Base-by-base conservation (phyloP, 768 basidiomycete genomes). In the Termitomyces sp. region DNA sequence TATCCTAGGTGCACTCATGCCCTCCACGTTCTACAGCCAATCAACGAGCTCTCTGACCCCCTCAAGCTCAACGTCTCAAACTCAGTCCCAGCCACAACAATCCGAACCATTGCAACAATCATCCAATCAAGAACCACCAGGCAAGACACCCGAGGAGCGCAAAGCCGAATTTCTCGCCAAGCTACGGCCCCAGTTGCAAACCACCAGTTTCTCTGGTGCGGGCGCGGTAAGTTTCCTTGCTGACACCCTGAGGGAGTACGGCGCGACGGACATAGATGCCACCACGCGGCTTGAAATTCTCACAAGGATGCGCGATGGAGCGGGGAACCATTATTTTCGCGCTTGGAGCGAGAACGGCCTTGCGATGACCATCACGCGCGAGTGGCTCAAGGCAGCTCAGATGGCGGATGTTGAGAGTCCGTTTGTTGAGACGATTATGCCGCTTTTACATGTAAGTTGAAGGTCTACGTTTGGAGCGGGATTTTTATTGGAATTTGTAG, bases 281-380 rank as follows among this genome's bases (percentile, higher is more conserved):
- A 58, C 73, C n/a, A 79, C 79, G 20, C 85, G 92, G 5, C 67
- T 88, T 55, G 89, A 93, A 68, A 86, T 93, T 54, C 72, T 94
- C 55, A 87, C 86, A 18, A 87, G 85, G 71, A 88, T 93, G 62
- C 80, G 91, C 61, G 90, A 94, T 69, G 83, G 86, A 49, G 92
- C 92, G 29, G 88, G 85, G 42, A 90, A 92, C 67, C 88, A 90
- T 65, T 94, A 93, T 67, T 92, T 89, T 69, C 84, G 89, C 44
- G 90, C 90, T 5, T 93, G 91, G 90, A 81, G 84, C 16, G 90
- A 91, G 69, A 91, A 89, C 68, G n/a, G 67, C 45, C 69, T 71
- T 39, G 92, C 90, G 18, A 85, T 93, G 75, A 88, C 89, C 59
- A 79, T 92, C 36, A 83, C 88, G 44, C 81, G 88, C 50, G 88